A percentile compares a stretch with the other conserved stretches of the same genome.
Evolutionary conservation across 257 asterid genomes (phyloP).

Genomic region (Anisodus acutangulus): DNA sequence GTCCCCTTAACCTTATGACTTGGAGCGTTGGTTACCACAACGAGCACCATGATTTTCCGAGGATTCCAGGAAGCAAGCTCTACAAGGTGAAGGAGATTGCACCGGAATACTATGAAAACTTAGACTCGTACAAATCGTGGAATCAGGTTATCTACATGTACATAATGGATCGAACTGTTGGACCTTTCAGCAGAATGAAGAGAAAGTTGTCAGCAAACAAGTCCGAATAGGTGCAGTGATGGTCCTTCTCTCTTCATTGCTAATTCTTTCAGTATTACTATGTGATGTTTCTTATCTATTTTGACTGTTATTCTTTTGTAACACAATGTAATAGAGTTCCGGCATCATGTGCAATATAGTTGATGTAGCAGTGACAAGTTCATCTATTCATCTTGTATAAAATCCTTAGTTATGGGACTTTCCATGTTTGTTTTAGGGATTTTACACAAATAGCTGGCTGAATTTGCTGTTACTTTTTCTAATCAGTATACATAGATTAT

Average conservation of each 20-base stretch:
- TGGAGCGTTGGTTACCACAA: slow-evolving; percentile 96
- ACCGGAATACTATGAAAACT: slow-evolving; percentile 66
- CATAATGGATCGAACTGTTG: slow-evolving; percentile 71
- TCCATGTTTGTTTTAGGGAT: neutral
- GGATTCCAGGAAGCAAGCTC: slow-evolving; percentile 88
- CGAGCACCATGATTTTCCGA: slow-evolving; percentile 97
- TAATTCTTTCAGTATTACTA: neutral
- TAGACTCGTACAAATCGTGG: slow-evolving; percentile 81
- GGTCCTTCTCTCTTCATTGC: neutral
- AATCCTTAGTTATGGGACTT: neutral
- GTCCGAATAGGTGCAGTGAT: slow-evolving; percentile 45
- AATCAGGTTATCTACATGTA: slow-evolving; percentile 89
- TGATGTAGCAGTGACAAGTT: slow-evolving; percentile 9
- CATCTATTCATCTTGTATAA: slow-evolving; percentile 12
- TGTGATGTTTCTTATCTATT: neutral
- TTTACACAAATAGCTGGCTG: too few species aligned
- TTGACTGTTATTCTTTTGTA: neutral
- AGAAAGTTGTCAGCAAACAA: slow-evolving; percentile 60
- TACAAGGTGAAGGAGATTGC: slow-evolving; percentile 94
- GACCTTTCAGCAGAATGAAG: slow-evolving; percentile 94
- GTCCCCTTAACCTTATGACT: slow-evolving; percentile 83
- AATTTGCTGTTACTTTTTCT: too few species aligned
- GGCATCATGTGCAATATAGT: slow-evolving; percentile 29
- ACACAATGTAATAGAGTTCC: slow-evolving; percentile 25
- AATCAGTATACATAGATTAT: too few species aligned